Evolutionary conservation across 2,329 filamentous ascomycete genomes (phyloP).

Genomic region (Aspergillus luchuensis): DNA sequence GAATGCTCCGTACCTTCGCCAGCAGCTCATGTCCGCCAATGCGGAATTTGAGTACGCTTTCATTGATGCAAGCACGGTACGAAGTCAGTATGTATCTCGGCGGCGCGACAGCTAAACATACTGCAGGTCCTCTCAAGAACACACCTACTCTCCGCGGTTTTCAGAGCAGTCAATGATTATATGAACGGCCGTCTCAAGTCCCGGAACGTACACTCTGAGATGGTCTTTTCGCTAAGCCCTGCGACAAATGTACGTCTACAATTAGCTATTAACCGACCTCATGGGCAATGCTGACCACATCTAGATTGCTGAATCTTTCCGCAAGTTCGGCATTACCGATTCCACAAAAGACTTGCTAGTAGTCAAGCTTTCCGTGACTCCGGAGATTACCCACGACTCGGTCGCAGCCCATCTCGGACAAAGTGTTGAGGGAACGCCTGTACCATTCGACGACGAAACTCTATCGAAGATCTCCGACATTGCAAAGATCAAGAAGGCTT

Average conservation of each 20-base stretch:
- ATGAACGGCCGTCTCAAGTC: slow-evolving; percentile 67
- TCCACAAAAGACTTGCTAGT: slow-evolving; percentile 72
- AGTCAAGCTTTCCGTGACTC: slow-evolving; percentile 70
- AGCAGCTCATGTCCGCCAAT: slow-evolving; percentile 84
- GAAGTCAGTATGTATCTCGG: slow-evolving; percentile 22
- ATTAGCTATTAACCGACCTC: slow-evolving; percentile 11
- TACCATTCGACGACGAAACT: slow-evolving; percentile 64
- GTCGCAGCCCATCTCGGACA: slow-evolving; percentile 62
- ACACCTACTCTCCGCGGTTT: slow-evolving; percentile 74
- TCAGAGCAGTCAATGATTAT: slow-evolving; percentile 71
- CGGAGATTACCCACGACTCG: slow-evolving; percentile 49
- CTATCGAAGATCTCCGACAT: slow-evolving; percentile 64
- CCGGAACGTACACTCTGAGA: slow-evolving; percentile 85
- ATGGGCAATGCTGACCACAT: slow-evolving; percentile 19
- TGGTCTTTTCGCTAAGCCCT: slow-evolving; percentile 75
- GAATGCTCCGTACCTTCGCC: slow-evolving; percentile 76
- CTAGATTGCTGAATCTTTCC: slow-evolving; percentile 89
- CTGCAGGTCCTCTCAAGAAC: slow-evolving; percentile 67
- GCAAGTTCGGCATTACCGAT: slow-evolving; percentile 78
- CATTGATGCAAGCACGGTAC: slow-evolving; percentile 78
- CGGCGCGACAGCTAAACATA: background rate
- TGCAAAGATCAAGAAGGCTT: slow-evolving; percentile 75
- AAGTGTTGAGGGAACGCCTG: slow-evolving; percentile 63
- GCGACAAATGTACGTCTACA: slow-evolving; percentile 72
- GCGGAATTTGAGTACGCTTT: slow-evolving; percentile 89